A percentile compares a stretch with the other conserved stretches of the same genome.
Evolutionary conservation across 805 yeast genomes (phyloP).

Genomic region (Teunomyces stri): DNA sequence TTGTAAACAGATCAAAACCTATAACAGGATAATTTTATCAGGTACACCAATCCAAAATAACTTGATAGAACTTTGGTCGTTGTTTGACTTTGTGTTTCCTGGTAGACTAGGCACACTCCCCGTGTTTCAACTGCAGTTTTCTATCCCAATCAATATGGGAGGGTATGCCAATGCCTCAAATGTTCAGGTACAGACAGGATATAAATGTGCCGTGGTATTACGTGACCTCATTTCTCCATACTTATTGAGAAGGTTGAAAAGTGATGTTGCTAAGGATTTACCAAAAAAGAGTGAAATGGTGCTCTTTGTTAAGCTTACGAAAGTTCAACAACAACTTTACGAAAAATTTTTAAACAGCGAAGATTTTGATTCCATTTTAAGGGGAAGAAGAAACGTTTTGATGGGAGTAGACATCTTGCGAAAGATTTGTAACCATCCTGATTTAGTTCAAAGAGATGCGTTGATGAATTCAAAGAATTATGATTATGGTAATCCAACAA

Average conservation of each 20-base stretch:
- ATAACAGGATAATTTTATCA: conserved; percentile 82
- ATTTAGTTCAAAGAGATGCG: conserved; percentile 54
- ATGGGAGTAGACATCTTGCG: conserved; percentile 88
- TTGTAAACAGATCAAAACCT: conserved; percentile 80
- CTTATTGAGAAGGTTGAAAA: conserved; percentile 78
- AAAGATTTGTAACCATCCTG: conserved; percentile 96
- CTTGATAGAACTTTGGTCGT: conserved; percentile 86
- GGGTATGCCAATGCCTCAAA: conserved; percentile 98
- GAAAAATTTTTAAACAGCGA: conserved; percentile 71
- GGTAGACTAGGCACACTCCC: conserved; percentile 94
- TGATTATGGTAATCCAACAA: conserved; percentile 53
- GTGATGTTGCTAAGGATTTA: conserved; percentile 91
- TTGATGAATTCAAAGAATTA: conserved; percentile 31
- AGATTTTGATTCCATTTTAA: conserved; percentile 67
- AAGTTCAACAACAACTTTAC: conserved; percentile 71
- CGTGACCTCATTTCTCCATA: conserved; percentile 90
- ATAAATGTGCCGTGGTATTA: conserved; percentile 89
- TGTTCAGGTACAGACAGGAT: conserved; percentile 93
- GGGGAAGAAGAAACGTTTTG: conserved; percentile 76
- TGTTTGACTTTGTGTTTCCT: conserved; percentile 93
- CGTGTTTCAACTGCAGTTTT: conserved; percentile 88
- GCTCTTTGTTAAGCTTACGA: conserved; percentile 81
- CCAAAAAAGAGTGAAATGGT: conserved; percentile 95
- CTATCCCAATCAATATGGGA: conserved; percentile 91
- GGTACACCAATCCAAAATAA: conserved; percentile 98